phyloP scores from a whole-genome alignment of 1,284 basidiomycete genomes.

The Thecaphora thlaspeos region DNA sequence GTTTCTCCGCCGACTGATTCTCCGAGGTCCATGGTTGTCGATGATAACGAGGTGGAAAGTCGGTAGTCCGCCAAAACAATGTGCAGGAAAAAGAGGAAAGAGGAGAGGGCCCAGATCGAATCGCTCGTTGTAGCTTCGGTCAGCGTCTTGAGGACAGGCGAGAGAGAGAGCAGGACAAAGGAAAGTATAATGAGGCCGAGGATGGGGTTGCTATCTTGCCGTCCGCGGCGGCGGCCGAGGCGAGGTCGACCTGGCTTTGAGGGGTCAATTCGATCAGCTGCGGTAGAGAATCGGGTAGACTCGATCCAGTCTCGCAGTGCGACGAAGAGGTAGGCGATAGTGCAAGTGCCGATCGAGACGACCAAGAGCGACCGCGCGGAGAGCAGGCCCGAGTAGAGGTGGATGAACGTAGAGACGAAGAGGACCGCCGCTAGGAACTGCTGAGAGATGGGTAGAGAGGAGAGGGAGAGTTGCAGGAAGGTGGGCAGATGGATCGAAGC shows the following conservation, averaged over 20 bases:
- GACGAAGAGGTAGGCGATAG: constrained; percentile 1
- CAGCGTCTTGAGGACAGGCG: constrained; percentile 85
- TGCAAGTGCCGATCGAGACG: background rate
- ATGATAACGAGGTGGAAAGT: background rate
- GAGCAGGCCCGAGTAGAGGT: constrained; percentile 24
- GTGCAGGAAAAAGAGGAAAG: constrained; percentile 67
- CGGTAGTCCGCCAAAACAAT: constrained; percentile 69
- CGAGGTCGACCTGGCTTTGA: no score
- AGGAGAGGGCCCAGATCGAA: constrained; percentile 90
- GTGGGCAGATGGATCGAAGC: constrained; percentile 60
- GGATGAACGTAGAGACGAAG: constrained; percentile 40
- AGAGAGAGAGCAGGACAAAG: constrained; percentile 80
- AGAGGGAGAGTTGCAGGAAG: constrained; percentile 72
- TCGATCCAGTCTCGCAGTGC: background rate
- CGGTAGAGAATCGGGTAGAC: no score
- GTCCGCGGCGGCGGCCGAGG: background rate
- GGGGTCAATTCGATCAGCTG: no score
- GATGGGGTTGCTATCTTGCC: constrained; percentile 1
- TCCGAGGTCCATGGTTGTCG: no score
- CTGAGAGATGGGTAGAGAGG: constrained; percentile 42
- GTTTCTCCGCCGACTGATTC: no score
- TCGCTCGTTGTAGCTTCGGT: constrained; percentile 93
- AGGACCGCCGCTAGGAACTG: constrained; percentile 26
- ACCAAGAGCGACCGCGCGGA: constrained; percentile 7
- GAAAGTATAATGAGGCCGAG: constrained; percentile 66